phyloP scores from a whole-genome alignment of 176 grass and related monocot species.

The Canna indica region DNA sequence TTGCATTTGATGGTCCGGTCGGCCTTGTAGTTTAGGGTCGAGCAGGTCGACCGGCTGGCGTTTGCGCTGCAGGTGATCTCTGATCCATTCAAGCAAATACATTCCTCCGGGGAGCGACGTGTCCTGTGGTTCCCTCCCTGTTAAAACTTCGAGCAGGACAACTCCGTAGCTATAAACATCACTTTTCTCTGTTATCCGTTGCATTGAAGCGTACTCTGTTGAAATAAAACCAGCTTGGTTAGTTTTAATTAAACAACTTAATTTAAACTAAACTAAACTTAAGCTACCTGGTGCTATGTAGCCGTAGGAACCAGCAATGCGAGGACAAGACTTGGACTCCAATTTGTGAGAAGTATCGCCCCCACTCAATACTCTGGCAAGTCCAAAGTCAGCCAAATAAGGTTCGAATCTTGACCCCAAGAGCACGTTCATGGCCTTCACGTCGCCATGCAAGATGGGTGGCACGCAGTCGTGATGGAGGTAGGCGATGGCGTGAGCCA shows the following conservation, averaged over 20 bases:
- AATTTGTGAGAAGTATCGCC: slow-evolving; percentile 21
- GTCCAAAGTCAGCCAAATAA: slow-evolving; percentile 84
- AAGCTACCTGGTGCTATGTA: slow-evolving; percentile 76
- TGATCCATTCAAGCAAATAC: slow-evolving; percentile 79
- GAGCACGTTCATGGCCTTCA: slow-evolving; percentile 91
- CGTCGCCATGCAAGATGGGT: slow-evolving; percentile 76
- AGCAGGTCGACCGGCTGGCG: slow-evolving; percentile 37
- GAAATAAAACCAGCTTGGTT: not conserved
- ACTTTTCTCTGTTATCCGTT: slow-evolving; percentile 76
- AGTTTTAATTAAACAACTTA: not conserved
- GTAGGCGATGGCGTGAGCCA: slow-evolving; percentile 75
- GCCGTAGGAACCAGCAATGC: slow-evolving; percentile 80
- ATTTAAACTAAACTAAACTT: not conserved
- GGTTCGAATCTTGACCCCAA: slow-evolving; percentile 63
- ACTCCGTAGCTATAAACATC: slow-evolving; percentile 96
- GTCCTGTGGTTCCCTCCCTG: slow-evolving; percentile 61
- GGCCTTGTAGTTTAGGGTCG: slow-evolving; percentile 54
- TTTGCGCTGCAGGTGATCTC: slow-evolving; percentile 54
- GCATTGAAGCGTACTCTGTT: slow-evolving; percentile 42
- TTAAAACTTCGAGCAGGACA: slow-evolving; percentile 70
- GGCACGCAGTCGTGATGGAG: slow-evolving; percentile 93
- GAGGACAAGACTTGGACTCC: slow-evolving; percentile 35
- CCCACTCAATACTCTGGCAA: slow-evolving; percentile 46
- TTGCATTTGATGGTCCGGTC: slow-evolving; percentile 53
- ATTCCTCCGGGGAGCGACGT: slow-evolving; percentile 56